phyloP scores from a whole-genome alignment of 352 stramenopile genomes.

The Blastocystis sp. region DNA sequence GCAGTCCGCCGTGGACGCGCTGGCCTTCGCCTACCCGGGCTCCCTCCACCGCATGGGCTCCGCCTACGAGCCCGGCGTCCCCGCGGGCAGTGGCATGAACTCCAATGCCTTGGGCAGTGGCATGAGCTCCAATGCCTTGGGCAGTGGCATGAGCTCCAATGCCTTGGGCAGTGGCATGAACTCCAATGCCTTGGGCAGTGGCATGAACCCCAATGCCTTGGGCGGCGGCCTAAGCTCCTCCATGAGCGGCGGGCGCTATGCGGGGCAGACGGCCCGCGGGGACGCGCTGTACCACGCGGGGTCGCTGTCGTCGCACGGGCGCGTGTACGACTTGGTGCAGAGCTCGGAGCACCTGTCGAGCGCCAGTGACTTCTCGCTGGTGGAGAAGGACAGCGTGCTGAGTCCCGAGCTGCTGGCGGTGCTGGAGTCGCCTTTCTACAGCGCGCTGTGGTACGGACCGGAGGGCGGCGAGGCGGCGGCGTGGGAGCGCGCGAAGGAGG shows the following conservation, averaged over 20 bases:
- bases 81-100: no score
- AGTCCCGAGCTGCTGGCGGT: neutral
- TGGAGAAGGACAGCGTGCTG: neutral
- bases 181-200: no score
- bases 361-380: neutral
- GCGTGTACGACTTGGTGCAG: neutral
- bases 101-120: no score
- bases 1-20: neutral
- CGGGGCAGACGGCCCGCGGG: neutral
- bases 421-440: neutral
- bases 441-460: neutral
- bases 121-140: no score
- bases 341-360: neutral
- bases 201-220: no score
- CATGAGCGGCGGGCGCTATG: neutral
- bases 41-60: no score
- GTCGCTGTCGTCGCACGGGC: neutral
- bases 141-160: no score
- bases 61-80: neutral
- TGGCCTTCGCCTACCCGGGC: neutral
- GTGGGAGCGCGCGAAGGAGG: neutral
- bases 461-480: neutral
- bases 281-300: neutral
- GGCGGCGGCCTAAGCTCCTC: neutral
- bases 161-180: no score